These are phyloP conservation scores for Curvularia eragrostidis DNA, from an alignment of 2,329 filamentous ascomycete genomes.

Conservation along the genomic window DNA sequence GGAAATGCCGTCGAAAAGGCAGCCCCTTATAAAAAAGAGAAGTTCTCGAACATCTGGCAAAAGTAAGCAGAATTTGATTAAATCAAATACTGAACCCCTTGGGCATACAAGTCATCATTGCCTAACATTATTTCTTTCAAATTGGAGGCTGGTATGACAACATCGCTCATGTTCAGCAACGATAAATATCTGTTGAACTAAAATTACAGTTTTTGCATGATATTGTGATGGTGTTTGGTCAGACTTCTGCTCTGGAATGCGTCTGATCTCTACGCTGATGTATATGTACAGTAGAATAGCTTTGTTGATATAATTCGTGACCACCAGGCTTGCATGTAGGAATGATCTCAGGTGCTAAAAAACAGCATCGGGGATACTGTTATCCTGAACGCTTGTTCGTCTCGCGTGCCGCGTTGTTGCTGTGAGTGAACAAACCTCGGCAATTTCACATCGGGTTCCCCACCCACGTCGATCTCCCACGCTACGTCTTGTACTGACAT, in stretches of 20 bases:
- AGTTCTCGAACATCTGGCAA: not conserved
- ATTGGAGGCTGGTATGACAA: not conserved
- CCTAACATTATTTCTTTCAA: not conserved
- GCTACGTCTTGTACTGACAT: not conserved
- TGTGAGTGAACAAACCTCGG: not conserved
- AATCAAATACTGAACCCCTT: not conserved
- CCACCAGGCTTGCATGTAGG: not conserved
- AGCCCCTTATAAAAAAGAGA: not conserved
- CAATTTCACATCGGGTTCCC: not conserved
- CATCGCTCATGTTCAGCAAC: not conserved
- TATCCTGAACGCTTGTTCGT: not conserved
- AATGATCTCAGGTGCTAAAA: not conserved
- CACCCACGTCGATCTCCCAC: not conserved
- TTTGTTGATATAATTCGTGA: not conserved
- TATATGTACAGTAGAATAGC: not conserved
- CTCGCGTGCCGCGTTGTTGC: not conserved
- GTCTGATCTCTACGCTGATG: not conserved
- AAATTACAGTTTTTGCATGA: not conserved
- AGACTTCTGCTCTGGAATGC: too few species aligned
- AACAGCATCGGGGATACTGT: too few species aligned
- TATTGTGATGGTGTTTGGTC: not conserved
- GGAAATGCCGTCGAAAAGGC: not conserved
- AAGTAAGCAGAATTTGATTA: not conserved
- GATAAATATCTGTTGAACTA: not conserved
- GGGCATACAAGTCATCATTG: not conserved